Evolutionary conservation across 768 basidiomycete species (phyloP).

Genomic region (Zangia roseola): DNA sequence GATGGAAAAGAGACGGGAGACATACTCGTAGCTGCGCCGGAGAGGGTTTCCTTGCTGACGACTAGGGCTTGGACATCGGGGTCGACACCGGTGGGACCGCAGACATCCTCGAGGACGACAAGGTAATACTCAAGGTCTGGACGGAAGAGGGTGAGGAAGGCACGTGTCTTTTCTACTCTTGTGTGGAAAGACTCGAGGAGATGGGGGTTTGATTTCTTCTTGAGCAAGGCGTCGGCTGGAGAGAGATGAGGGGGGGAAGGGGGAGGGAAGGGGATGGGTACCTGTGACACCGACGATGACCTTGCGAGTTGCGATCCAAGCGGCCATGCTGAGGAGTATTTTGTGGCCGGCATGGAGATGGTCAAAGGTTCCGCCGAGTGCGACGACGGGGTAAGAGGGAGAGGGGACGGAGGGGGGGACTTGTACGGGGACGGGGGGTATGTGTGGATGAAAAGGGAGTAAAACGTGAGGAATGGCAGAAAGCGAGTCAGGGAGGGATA

Average conservation of each 20-base stretch:
- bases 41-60: conserved; percentile 84
- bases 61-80: conserved; percentile 89
- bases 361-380: conserved; percentile 95
- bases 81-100: conserved; percentile 88
- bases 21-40: conserved; percentile 72
- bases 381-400: conserved; percentile 61
- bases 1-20: conserved; percentile 8
- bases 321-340: conserved; percentile 90
- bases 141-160: conserved; percentile 71
- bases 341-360: conserved; percentile 98
- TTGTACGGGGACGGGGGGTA: neutral
- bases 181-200: conserved; percentile 59
- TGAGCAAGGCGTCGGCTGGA: conserved; percentile 67
- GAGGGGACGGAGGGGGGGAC: neutral
- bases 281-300: conserved; percentile 90
- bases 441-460: conserved; percentile 10
- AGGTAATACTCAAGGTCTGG: conserved; percentile 64
- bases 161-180: conserved; percentile 58
- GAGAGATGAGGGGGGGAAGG: conserved; percentile 11
- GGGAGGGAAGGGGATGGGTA: conserved; percentile 30
- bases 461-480: conserved; percentile 33
- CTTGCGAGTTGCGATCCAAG: conserved; percentile 76
- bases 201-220: conserved; percentile 67
- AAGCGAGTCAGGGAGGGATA: conserved; percentile 44
- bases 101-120: conserved; percentile 79